Evolutionary conservation across 1,139 yeast genomes (phyloP).

Genomic region (Zygoascus hellenicus): DNA sequence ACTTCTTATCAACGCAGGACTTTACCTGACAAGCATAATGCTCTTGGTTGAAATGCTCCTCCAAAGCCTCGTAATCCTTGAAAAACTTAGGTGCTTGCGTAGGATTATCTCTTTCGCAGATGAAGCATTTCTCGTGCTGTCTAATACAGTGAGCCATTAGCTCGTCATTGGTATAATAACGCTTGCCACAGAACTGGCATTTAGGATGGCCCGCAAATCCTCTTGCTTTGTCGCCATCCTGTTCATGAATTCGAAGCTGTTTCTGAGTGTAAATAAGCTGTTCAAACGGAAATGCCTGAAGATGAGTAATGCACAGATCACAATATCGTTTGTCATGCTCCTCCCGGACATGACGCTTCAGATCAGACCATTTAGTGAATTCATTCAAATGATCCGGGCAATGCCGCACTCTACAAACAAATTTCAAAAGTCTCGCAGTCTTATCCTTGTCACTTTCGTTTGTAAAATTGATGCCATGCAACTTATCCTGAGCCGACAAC

Average conservation of each 20-base stretch:
- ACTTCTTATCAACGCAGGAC: constrained; percentile 79
- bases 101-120: constrained; percentile 69
- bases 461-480: constrained; percentile 33
- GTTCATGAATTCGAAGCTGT: constrained; percentile 64
- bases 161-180: constrained; percentile 90
- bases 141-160: constrained; percentile 76
- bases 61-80: constrained; percentile 65
- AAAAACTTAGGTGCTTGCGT: constrained; percentile 66
- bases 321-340: constrained; percentile 60
- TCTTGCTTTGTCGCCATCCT: constrained; percentile 50
- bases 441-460: constrained; percentile 34
- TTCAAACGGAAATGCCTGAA: constrained; percentile 73
- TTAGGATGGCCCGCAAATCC: constrained; percentile 90
- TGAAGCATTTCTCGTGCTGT: constrained; percentile 80
- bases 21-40: constrained; percentile 82
- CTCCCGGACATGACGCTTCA: constrained; percentile 58
- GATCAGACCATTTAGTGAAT: constrained; percentile 47
- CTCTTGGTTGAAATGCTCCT: constrained; percentile 61
- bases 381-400: constrained; percentile 36
- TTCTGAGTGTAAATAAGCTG: constrained; percentile 55
- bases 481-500: constrained; percentile 31
- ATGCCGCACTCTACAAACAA: constrained; percentile 47
- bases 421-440: constrained; percentile 48
- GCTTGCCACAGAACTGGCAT: constrained; percentile 71
- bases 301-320: constrained; percentile 65